Base-by-base conservation (phyloP, 164 flowering plant genomes). In the Platanus orientalis region DNA sequence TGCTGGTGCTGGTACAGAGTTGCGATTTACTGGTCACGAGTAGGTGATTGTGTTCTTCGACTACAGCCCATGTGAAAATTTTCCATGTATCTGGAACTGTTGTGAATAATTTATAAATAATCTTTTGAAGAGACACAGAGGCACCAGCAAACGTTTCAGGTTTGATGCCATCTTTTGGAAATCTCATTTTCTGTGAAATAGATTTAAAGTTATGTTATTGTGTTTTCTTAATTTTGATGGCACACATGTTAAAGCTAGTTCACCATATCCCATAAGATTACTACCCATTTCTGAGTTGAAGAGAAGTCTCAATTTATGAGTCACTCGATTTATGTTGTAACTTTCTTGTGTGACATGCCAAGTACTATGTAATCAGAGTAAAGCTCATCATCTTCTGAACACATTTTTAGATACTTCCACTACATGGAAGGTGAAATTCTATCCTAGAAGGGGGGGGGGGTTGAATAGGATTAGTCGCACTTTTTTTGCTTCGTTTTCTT, bases 1-100 rank as follows among this genome's bases (percentile, higher is more conserved):
- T 25, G 58, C 34, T 25, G 71, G 53, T 61, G 57, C 57, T 30
- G 80, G 71, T 39, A 57, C 68, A 51, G 68, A 65, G 54, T 27
- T 58, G 61, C 60, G 47, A 59, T 61, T n/a, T 66, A 34, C 64
- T 44, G 69, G 65, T 28, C 55, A 62, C 55, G 64, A 60, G 62
- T 12, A 51, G 48, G 53, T 29, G 53, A 57, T 45, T 57, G 40
- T 51, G 57, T 60, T 61, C 64, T 49, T 49, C 57, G 16, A 60
- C 50, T 23, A 11, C 29, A 60, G 34, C 9, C 34, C 51, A n/a
- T n/a, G n/a, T n/a, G n/a, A n/a, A n/a, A n/a, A n/a, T n/a, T n/a
- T 24, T 47, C 54, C 25, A 9, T 61, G 40, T 58, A 32, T 60
- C 59, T 58, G 50, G 42, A 54, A 54, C 2, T 68, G 25, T 45